Conservation (phyloP, 306 rosid genomes). For the Malus sylvestris region DNA sequence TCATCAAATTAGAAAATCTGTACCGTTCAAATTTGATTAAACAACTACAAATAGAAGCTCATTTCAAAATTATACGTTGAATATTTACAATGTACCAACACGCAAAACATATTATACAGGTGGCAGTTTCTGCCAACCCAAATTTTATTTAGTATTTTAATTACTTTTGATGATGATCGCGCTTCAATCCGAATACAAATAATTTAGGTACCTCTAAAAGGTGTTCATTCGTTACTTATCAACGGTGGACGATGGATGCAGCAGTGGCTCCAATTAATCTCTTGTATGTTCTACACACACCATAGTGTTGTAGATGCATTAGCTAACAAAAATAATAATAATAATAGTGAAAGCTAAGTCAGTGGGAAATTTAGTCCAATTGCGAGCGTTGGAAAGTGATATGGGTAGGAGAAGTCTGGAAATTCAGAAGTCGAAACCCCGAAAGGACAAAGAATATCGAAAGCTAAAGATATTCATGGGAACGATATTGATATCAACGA, state of each 20-base stretch:
- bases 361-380: not conserved
- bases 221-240: not conserved
- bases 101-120: too few species aligned
- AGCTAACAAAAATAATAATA: too few species aligned
- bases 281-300: not conserved
- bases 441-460: not conserved
- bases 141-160: not conserved
- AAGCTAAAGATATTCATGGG: not conserved
- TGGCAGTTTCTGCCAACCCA: not conserved
- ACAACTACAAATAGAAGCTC: too few species aligned
- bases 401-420: not conserved
- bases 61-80: too few species aligned
- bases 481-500: not conserved
- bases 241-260: not conserved
- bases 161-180: not conserved
- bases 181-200: not conserved
- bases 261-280: not conserved
- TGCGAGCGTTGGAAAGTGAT: not conserved
- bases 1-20: fast-evolving
- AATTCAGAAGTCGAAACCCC: not conserved
- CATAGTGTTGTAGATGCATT: not conserved
- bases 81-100: too few species aligned
- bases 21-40: too few species aligned
- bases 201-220: not conserved
- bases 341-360: too few species aligned